phyloP scores from a whole-genome alignment of 2,329 filamentous ascomycete species.

The Sclerotinia borealis region DNA sequence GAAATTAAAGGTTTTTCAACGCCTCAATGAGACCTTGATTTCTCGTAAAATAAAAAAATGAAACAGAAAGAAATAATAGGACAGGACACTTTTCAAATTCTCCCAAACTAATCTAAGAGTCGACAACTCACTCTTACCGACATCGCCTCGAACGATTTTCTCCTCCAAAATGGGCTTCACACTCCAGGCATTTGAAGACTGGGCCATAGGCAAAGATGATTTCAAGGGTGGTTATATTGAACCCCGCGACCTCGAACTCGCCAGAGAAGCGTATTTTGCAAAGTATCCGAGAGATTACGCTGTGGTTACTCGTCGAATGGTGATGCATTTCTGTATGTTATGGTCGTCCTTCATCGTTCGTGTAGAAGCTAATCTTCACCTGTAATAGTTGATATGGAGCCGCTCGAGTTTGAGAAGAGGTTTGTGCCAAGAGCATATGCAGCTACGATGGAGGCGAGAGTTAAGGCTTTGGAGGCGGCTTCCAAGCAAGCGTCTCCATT shows the following conservation, averaged over 20 bases:
- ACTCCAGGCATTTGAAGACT: neutral
- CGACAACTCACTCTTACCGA: neutral
- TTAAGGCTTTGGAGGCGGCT: neutral
- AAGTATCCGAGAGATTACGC: neutral
- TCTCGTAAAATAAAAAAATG: neutral
- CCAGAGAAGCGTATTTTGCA: too few species aligned
- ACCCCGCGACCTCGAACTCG: too few species aligned
- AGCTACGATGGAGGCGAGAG: neutral
- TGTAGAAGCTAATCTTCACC: neutral
- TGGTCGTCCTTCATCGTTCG: too few species aligned
- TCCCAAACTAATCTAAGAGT: accelerated
- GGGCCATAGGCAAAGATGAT: neutral
- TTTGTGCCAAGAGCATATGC: neutral
- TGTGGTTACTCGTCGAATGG: neutral
- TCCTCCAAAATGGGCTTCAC: neutral
- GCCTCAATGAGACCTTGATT: neutral
- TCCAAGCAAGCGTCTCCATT: neutral
- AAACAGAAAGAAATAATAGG: neutral
- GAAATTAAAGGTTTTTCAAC: neutral
- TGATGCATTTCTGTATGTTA: neutral
- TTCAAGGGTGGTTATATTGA: too few species aligned
- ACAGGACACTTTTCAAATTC: neutral
- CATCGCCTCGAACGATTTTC: neutral
- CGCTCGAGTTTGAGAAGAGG: neutral
- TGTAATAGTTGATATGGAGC: neutral